These are phyloP conservation scores for Magnolia kwangsiensis DNA, from an alignment of 164 flowering plant species.

Conservation along the genomic window DNA sequence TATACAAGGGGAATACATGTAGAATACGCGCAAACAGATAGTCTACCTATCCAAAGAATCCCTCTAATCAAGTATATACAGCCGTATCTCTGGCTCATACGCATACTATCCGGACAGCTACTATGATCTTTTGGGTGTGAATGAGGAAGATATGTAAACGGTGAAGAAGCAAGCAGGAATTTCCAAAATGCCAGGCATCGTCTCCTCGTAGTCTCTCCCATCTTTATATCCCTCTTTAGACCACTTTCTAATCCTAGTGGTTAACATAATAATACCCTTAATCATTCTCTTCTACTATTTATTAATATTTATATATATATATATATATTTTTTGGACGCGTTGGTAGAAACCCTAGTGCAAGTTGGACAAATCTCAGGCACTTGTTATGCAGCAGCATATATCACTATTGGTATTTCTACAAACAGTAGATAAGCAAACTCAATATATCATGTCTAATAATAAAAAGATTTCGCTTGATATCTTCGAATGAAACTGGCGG, in stretches of 20 bases:
- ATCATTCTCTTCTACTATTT: background rate
- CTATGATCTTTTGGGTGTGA: too few species aligned
- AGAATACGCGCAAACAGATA: too few species aligned
- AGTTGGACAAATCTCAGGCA: constrained; percentile 2
- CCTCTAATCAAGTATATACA: too few species aligned
- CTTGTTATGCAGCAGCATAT: background rate
- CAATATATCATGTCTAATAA: too few species aligned
- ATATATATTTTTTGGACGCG: background rate
- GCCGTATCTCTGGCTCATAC: too few species aligned
- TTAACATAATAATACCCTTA: background rate
- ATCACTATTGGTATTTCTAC: background rate
- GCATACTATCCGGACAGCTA: too few species aligned
- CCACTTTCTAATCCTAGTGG: background rate
- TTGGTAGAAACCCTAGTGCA: background rate
- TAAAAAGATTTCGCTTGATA: too few species aligned
- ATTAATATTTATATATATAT: background rate
- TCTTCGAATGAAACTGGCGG: too few species aligned
- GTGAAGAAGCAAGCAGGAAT: background rate
- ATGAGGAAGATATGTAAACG: too few species aligned
- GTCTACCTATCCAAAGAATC: too few species aligned
- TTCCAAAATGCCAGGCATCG: background rate
- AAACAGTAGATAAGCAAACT: background rate
- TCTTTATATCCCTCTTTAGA: background rate
- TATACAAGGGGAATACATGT: too few species aligned
- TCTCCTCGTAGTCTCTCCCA: background rate